phyloP scores from a whole-genome alignment of 2,329 filamentous ascomycete genomes.

The Aspergillus flavus region DNA sequence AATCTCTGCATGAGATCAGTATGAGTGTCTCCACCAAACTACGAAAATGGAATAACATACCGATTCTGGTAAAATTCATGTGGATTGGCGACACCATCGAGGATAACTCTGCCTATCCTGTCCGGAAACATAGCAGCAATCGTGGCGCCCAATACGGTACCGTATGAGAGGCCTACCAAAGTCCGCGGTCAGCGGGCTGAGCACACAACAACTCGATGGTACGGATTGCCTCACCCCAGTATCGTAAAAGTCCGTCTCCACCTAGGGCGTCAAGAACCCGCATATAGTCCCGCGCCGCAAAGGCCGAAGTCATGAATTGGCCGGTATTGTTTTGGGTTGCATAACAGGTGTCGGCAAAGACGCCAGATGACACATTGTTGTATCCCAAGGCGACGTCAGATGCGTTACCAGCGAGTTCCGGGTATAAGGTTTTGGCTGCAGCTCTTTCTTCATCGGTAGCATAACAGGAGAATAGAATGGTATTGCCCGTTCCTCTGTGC shows the following conservation, averaged over 20 bases:
- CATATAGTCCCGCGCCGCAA: slow-evolving; percentile 48
- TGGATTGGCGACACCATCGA: slow-evolving; percentile 21
- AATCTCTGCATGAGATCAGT: neutral
- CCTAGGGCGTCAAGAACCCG: slow-evolving; percentile 45
- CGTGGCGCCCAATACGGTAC: slow-evolving; percentile 17
- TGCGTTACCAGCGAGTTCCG: neutral
- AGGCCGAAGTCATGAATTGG: slow-evolving; percentile 44
- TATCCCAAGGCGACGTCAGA: neutral
- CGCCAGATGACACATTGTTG: neutral
- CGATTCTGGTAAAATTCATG: slow-evolving; percentile 14
- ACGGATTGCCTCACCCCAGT: slow-evolving; percentile 34
- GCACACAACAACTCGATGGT: too few relatives aligned
- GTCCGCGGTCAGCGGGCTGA: neutral
- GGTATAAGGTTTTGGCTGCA: neutral
- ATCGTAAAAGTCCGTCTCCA: slow-evolving; percentile 44
- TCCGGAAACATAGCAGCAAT: slow-evolving; percentile 21
- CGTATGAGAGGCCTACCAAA: slow-evolving; percentile 13
- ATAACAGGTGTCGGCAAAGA: slow-evolving; percentile 3
- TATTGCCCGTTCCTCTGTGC: slow-evolving; percentile 5
- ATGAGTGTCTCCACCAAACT: too few relatives aligned
- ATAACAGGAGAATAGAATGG: slow-evolving; percentile 6
- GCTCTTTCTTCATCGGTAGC: neutral
- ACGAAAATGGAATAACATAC: neutral
- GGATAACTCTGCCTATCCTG: slow-evolving; percentile 12
- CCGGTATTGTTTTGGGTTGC: neutral